These are phyloP conservation scores for Penicillium concentricum DNA, from an alignment of 2,329 filamentous ascomycete genomes.

Conservation along the genomic window DNA sequence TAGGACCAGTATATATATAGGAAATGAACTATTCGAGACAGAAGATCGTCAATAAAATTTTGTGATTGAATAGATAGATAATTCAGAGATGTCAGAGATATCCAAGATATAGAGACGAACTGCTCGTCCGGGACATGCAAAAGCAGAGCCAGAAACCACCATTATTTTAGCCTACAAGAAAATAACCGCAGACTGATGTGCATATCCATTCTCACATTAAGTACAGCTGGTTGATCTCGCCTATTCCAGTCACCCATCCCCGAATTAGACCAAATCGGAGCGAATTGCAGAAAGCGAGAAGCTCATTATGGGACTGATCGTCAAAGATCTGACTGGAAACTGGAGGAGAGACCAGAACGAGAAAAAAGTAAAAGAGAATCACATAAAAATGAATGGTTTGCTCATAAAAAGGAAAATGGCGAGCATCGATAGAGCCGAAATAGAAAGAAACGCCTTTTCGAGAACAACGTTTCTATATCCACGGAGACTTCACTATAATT, in stretches of 20 bases:
- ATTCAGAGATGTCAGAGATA: neutral
- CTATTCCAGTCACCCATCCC: constrained; percentile 20
- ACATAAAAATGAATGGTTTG: constrained; percentile 14
- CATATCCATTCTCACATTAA: constrained; percentile 33
- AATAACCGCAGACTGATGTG: constrained; percentile 4
- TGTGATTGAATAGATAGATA: neutral
- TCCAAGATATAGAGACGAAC: neutral
- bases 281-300: constrained; percentile 1
- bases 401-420: constrained; percentile 5
- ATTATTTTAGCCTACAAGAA: neutral
- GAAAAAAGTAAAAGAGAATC: constrained; percentile 12
- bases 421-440: constrained; percentile 19
- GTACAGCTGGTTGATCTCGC: constrained; percentile 24
- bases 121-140: neutral
- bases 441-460: constrained; percentile 20
- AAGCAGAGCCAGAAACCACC: neutral
- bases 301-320: neutral
- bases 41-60: neutral
- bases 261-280: neutral
- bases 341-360: constrained; percentile 8
- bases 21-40: neutral
- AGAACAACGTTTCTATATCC: constrained; percentile 7
- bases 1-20: neutral
- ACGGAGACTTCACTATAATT: neutral
- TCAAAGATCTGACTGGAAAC: constrained; percentile 4